Base-by-base conservation (phyloP, 129 eudicot genomes). In the Glebionis coronaria region DNA sequence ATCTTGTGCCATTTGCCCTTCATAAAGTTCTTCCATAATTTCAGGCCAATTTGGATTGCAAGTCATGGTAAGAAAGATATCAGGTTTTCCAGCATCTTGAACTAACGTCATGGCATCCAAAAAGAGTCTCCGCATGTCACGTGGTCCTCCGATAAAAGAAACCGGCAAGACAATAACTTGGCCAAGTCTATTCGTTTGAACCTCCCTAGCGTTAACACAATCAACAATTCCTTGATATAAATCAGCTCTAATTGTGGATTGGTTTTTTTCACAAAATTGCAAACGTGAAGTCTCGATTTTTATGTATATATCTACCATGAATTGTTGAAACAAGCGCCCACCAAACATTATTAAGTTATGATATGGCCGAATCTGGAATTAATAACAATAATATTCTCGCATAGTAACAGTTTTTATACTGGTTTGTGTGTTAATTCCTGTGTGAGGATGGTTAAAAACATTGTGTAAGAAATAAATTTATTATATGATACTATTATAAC, bases 81-180 rank as follows among this genome's bases (percentile, higher is more conserved):
- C 75, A 0, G 76, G 82, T 21, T 47, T 71, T 0, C 72, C 69
- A 50, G 13, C 77, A 11, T 18, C 44, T 25, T 46, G 55, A 0
- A 76, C 82, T 13, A 81, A 52, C 0, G 76, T 25, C 69, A 71
- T 65, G 3, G 76, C 68, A 72, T 81, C 80, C 3, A 75, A 35
- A 31, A 59, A 81, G 0, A 60, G 2, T 3, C 12, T 2, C 1
- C 63, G 18, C 76, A 81, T 72, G 18, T 81, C 79, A 7, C 79
- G 18, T 4, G 79, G 82, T 23, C 82, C 79, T 12, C 79, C 81
- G 15, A 76, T 67, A 10, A 76, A 76, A 0, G 73, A 71, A n/a
- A 67, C 55, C 1, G 1, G 82, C 0, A 81, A 31, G 0, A 77
- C 11, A 14, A 76, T 18, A 9, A 65, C 42, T 25, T 45, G 54